Evolutionary conservation across 139 green algal genomes (phyloP), one percentile per base, ranked within the genome.

Genomic region (Closterium sp.): DNA sequence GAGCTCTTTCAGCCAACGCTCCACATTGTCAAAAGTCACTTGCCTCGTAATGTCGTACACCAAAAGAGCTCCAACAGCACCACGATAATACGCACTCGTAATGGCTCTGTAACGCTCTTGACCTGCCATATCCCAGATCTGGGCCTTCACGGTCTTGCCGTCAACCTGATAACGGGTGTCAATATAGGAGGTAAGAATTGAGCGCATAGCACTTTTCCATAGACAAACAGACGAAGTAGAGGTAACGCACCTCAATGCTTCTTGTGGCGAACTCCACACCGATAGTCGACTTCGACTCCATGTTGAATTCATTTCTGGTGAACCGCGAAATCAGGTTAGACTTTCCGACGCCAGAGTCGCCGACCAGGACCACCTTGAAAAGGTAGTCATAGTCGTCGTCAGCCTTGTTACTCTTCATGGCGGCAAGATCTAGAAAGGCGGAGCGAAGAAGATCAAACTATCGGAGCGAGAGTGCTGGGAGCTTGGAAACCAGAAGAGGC

Each of bases 241-340:
- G 24, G 86, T 22, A 24, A 38, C 9, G 31, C n/a, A 98, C 98
- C 97, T 99, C 96, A 38, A 99, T 99, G 95, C 97, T 99, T 85
- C 98, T 95, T 0, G 98, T 99, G 7, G 98, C 98, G 94, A 99
- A 99, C 96, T 99, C 98, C 4, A 99, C 98, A 31, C 98, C 98
- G 92, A 99, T 99, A 10, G 98, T 99, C n/a, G 97, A 98, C 96
- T 99, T 99, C 89, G 96, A 98, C 96, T 99, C 98, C 38, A 99
- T 92, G 94, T 95, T 98, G 94, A 99, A 99, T 96, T 99, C 98
- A 94, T 99, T 99, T 31, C 98, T 96, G 3, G 98, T 99, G 95
- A 99, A 99, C 19, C 98, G 96, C 88, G 96, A 98, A 87, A 87
- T 87, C n/a, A 87, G 84, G 84, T 87, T 87, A 30, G 84, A 87